A percentile compares a stretch with the other conserved stretches of the same genome.
Evolutionary conservation across 352 stramenopile genomes (phyloP).

Genomic region (Saprolegnia diclina): DNA sequence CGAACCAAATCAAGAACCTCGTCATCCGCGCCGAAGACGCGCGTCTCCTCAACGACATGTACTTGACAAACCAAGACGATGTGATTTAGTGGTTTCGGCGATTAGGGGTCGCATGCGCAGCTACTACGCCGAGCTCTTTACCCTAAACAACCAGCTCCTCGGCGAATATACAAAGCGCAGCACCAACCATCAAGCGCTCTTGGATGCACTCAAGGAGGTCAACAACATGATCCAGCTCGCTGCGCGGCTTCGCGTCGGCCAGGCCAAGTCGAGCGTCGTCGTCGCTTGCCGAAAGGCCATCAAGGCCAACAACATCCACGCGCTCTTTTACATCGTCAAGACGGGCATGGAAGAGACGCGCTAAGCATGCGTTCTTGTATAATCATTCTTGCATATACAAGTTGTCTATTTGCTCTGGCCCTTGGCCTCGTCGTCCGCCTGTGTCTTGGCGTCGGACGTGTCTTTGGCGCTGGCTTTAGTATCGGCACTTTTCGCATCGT

Average conservation of each 20-base stretch:
- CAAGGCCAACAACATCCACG: slow-evolving; percentile 81
- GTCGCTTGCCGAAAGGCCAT: slow-evolving; percentile 80
- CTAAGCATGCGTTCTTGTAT: not conserved
- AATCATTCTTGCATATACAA: not conserved
- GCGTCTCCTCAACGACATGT: slow-evolving; percentile 90
- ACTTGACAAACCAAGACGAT: slow-evolving; percentile 20
- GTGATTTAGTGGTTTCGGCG: not conserved
- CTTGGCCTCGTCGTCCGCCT: slow-evolving; percentile 29
- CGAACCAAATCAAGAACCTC: slow-evolving; percentile 86
- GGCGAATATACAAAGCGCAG: slow-evolving; percentile 90
- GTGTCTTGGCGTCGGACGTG: slow-evolving; percentile 29
- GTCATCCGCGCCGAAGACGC: slow-evolving; percentile 89
- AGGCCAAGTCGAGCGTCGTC: slow-evolving; percentile 77
- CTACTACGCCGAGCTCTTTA: slow-evolving; percentile 89
- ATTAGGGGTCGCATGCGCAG: slow-evolving; percentile 63
- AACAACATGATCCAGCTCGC: slow-evolving; percentile 90
- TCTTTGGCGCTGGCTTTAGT: slow-evolving; percentile 29
- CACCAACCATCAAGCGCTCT: slow-evolving; percentile 86
- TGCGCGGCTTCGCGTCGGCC: slow-evolving; percentile 77
- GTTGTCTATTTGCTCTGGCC: slow-evolving; percentile 25
- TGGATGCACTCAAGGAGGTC: slow-evolving; percentile 88
- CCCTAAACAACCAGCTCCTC: slow-evolving; percentile 86
- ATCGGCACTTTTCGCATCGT: slow-evolving; percentile 30
- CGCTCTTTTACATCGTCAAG: slow-evolving; percentile 82
- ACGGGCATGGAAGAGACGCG: slow-evolving; percentile 66